Conservation (phyloP, 805 yeast species). For the Torulaspora delbrueckii region DNA sequence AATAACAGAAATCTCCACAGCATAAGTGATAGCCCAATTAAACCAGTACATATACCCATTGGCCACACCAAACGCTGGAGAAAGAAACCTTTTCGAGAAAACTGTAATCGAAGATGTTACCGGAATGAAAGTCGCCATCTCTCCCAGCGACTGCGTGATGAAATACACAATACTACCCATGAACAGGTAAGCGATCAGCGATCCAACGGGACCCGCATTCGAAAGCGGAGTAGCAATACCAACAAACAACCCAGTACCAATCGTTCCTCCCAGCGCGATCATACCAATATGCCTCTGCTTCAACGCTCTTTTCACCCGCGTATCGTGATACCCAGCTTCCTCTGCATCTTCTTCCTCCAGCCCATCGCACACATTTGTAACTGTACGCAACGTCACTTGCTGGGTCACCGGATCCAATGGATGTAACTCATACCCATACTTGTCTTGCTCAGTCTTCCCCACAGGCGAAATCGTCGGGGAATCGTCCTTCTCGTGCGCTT, state of each 20-base stretch:
- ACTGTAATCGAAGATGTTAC: conserved; percentile 57
- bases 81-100: conserved; percentile 56
- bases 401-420: background rate
- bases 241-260: conserved; percentile 66
- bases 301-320: conserved; percentile 50
- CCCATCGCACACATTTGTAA: background rate
- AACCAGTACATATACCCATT: conserved; percentile 70
- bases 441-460: conserved; percentile 1
- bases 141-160: conserved; percentile 64
- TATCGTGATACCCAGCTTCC: conserved; percentile 34
- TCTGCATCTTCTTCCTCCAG: conserved; percentile 21
- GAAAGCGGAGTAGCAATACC: conserved; percentile 53
- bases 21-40: conserved; percentile 66
- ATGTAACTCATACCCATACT: background rate
- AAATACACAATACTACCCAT: conserved; percentile 58
- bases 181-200: conserved; percentile 56
- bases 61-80: conserved; percentile 62
- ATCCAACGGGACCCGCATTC: conserved; percentile 60
- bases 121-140: conserved; percentile 73
- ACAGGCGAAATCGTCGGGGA: background rate
- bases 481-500: background rate
- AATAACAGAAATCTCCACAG: conserved; percentile 53
- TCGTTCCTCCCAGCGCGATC: conserved; percentile 72
- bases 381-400: conserved; percentile 1
- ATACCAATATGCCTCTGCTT: conserved; percentile 62